These are phyloP conservation scores for Pyrenochaeta sp. DNA, from an alignment of 2,329 filamentous ascomycete genomes.

Conservation along the genomic window DNA sequence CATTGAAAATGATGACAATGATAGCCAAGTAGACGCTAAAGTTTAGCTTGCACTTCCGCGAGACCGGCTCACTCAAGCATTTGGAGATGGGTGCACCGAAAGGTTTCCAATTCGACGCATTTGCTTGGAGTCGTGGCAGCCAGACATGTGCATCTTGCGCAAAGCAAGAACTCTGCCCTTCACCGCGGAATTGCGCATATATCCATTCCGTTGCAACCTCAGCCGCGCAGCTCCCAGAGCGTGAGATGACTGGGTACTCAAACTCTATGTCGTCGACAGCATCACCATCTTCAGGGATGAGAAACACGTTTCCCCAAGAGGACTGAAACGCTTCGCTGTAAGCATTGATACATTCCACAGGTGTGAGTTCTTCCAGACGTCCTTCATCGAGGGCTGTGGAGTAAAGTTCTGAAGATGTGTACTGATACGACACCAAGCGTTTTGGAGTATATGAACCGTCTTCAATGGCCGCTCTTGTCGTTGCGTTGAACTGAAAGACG, in stretches of 20 bases:
- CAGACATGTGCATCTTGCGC: background rate
- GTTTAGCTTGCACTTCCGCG: slow-evolving; percentile 33
- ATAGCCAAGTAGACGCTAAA: slow-evolving; percentile 32
- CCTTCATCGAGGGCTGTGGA: background rate
- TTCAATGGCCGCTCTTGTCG: background rate
- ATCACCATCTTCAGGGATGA: background rate
- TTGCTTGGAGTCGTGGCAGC: background rate
- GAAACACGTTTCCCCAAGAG: background rate
- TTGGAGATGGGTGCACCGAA: background rate
- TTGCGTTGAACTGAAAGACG: background rate
- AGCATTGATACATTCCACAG: background rate
- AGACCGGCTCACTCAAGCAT: slow-evolving; percentile 21
- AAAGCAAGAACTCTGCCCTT: no score
- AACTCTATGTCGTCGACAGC: background rate
- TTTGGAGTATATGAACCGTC: background rate
- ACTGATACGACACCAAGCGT: background rate
- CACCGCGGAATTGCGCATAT: no score
- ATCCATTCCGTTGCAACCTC: no score
- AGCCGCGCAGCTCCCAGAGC: no score
- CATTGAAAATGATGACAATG: slow-evolving; percentile 4
- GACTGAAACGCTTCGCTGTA: background rate
- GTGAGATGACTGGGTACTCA: background rate
- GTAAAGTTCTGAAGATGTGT: background rate
- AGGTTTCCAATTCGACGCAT: background rate
- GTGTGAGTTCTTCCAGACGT: background rate